A percentile compares a stretch with the other conserved stretches of the same genome.
Evolutionary conservation across 352 stramenopile species (phyloP).

Genomic region (Phytophthora sp.): DNA sequence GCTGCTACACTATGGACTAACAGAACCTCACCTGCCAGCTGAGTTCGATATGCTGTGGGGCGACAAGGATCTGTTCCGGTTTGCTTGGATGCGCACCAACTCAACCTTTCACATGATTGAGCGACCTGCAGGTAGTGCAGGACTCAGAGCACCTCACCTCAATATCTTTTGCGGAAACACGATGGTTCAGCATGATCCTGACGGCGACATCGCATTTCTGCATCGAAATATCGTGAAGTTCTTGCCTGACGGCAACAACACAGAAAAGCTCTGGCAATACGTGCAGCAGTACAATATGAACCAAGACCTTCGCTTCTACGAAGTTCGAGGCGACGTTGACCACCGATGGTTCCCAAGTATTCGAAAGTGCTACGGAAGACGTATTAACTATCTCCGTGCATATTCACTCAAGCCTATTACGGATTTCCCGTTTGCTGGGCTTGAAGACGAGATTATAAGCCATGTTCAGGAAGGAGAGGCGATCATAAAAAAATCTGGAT

Average conservation of each 20-base stretch:
- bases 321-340: slow-evolving; percentile 60
- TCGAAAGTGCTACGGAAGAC: slow-evolving; percentile 62
- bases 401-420: slow-evolving; percentile 60
- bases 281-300: slow-evolving; percentile 58
- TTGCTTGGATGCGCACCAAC: slow-evolving; percentile 80
- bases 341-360: slow-evolving; percentile 63
- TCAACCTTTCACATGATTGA: slow-evolving; percentile 73
- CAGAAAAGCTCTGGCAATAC: slow-evolving; percentile 46
- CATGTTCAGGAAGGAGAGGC: slow-evolving; percentile 47
- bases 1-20: slow-evolving; percentile 65
- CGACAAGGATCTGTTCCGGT: slow-evolving; percentile 84
- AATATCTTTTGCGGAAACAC: slow-evolving; percentile 73
- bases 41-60: slow-evolving; percentile 69
- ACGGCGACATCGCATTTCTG: slow-evolving; percentile 56
- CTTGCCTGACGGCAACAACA: slow-evolving; percentile 36
- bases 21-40: slow-evolving; percentile 44
- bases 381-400: slow-evolving; percentile 50
- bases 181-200: slow-evolving; percentile 71
- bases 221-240: slow-evolving; percentile 75
- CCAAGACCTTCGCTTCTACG: slow-evolving; percentile 47
- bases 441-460: slow-evolving; percentile 53
- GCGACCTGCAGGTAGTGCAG: slow-evolving; percentile 50
- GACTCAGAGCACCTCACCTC: slow-evolving; percentile 39
- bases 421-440: slow-evolving; percentile 63
- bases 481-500: slow-evolving; percentile 30